Evolutionary conservation across 176 grass and related monocot genomes (phyloP).

Genomic region (Triticum monococcum): DNA sequence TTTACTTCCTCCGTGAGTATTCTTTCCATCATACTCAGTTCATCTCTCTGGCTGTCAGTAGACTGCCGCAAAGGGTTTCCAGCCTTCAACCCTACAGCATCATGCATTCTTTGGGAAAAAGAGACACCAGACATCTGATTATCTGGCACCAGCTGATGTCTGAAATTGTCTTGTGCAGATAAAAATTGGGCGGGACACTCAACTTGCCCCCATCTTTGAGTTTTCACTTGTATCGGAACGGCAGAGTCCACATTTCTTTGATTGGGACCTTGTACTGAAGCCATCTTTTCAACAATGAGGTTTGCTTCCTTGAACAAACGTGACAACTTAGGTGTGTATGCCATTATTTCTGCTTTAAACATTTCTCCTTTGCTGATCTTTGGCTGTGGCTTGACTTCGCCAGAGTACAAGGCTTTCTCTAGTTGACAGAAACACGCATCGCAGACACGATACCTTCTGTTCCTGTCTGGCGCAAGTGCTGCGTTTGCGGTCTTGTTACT

Average conservation of each 20-base stretch:
- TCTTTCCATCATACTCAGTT: slow-evolving; percentile 50
- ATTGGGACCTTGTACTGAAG: slow-evolving; percentile 25
- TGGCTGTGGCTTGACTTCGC: slow-evolving; percentile 29
- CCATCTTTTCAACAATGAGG: slow-evolving; percentile 43
- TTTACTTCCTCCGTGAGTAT: slow-evolving; percentile 67
- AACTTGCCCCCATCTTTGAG: slow-evolving; percentile 78
- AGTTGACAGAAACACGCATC: slow-evolving; percentile 71
- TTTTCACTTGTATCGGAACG: slow-evolving; percentile 22
- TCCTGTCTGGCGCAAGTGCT: slow-evolving; percentile 64
- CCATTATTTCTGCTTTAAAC: slow-evolving; percentile 44
- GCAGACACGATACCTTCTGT: slow-evolving; percentile 74
- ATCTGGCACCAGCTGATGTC: slow-evolving; percentile 27
- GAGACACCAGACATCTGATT: slow-evolving; percentile 26
- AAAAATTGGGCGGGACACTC: slow-evolving; percentile 60
- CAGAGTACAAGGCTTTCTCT: slow-evolving; percentile 38
- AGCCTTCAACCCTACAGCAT: slow-evolving; percentile 9
- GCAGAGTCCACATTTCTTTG: slow-evolving; percentile 32
- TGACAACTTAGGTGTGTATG: slow-evolving; percentile 63
- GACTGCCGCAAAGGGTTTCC: slow-evolving; percentile 19
- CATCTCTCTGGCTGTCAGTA: slow-evolving; percentile 43
- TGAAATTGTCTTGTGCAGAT: slow-evolving; percentile 31
- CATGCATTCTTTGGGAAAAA: slow-evolving; percentile 43
- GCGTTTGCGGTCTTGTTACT: slow-evolving; percentile 65
- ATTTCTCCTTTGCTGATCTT: slow-evolving; percentile 51
- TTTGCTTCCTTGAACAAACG: slow-evolving; percentile 62